Evolutionary conservation across 108 stramenopile genomes (phyloP).

Genomic region (Cyclostephanos invisitatus): DNA sequence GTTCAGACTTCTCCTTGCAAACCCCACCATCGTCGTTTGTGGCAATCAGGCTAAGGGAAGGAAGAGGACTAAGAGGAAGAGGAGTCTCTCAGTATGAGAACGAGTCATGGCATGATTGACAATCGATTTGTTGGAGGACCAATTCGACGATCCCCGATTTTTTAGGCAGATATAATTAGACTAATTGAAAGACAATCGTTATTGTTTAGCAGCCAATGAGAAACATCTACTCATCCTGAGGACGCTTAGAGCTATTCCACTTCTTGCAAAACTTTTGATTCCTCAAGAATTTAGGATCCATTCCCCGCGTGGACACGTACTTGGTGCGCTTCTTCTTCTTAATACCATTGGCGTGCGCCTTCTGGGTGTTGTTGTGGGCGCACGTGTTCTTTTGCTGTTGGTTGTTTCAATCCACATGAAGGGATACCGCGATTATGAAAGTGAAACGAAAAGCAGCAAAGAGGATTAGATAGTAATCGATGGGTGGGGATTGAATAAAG

Average conservation of each 20-base stretch:
- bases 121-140: too few species aligned
- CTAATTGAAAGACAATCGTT: background rate
- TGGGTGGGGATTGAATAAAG: background rate
- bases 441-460: background rate
- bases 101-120: too few species aligned
- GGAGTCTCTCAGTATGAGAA: too few species aligned
- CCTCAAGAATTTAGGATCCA: conserved; percentile 93
- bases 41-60: background rate
- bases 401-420: conserved; percentile 9
- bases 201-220: background rate
- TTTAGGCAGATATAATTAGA: too few species aligned
- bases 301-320: conserved; percentile 80
- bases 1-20: background rate
- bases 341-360: conserved; percentile 93
- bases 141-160: too few species aligned
- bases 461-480: background rate
- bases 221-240: conserved; percentile 53
- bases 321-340: conserved; percentile 86
- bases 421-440: background rate
- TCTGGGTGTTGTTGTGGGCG: conserved; percentile 91
- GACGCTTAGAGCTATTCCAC: conserved; percentile 85
- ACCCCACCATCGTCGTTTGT: background rate
- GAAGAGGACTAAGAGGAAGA: background rate
- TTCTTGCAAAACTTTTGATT: conserved; percentile 94
- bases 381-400: conserved; percentile 94